Conservation (phyloP, 768 basidiomycete species). For the Russula brevipes region DNA sequence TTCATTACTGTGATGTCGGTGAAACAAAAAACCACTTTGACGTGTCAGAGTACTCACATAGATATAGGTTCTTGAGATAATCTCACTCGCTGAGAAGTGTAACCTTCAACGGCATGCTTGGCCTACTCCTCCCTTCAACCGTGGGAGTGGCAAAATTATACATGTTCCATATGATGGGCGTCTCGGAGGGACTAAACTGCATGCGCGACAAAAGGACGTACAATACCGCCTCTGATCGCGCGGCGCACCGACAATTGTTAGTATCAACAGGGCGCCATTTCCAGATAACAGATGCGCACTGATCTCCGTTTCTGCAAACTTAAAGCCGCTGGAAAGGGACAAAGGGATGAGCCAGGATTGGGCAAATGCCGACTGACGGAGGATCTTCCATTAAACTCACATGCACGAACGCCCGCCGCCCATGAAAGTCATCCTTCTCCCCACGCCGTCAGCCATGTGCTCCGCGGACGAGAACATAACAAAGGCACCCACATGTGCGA, state of each 20-base stretch:
- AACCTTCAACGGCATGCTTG: conserved; percentile 30
- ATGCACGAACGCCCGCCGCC: conserved; percentile 32
- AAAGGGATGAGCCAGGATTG: neutral
- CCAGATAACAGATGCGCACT: conserved; percentile 10
- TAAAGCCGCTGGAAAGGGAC: conserved; percentile 13
- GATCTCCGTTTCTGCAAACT: conserved; percentile 25
- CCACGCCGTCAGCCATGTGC: neutral
- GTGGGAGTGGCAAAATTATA: conserved; percentile 31
- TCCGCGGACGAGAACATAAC: neutral
- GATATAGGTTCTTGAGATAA: neutral
- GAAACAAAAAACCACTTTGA: neutral
- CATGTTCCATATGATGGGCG: conserved; percentile 31
- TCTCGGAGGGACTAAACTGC: conserved; percentile 28
- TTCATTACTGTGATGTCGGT: neutral
- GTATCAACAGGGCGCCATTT: neutral
- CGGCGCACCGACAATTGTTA: neutral
- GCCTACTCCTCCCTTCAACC: conserved; percentile 22
- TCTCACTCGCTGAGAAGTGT: conserved; percentile 6
- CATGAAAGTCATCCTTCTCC: conserved; percentile 31
- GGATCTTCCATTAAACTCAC: conserved; percentile 20
- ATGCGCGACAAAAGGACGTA: conserved; percentile 28
- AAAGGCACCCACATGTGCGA: conserved; percentile 16
- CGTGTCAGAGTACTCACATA: neutral
- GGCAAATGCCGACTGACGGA: neutral
- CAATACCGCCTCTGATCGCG: conserved; percentile 30